A percentile compares a stretch with the other conserved stretches of the same genome.
phyloP scores from a whole-genome alignment of 331 rosid species.

The Rosa hybrid region DNA sequence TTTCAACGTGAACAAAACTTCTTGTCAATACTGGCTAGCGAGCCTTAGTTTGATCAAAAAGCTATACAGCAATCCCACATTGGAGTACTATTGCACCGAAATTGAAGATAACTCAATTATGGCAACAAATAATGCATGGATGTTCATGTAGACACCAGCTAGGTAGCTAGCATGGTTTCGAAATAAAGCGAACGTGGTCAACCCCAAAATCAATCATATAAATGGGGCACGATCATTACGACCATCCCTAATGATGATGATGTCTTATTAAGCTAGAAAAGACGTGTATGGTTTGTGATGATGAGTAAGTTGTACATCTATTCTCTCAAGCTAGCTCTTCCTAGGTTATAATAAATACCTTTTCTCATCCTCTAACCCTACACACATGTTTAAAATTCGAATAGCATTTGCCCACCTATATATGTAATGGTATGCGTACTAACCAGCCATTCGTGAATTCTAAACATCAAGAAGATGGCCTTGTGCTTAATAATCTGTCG shows the following conservation, averaged over 20 bases:
- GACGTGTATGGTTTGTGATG: slow-evolving; percentile 3
- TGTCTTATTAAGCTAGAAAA: not conserved
- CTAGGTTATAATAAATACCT: not conserved
- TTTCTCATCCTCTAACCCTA: not conserved
- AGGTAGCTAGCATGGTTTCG: not conserved
- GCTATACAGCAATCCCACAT: not conserved
- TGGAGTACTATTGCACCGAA: not conserved
- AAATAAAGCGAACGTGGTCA: slow-evolving; percentile 4
- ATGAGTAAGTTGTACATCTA: not conserved
- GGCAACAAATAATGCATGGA: not conserved
- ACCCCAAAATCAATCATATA: not conserved
- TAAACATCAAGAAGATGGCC: no score
- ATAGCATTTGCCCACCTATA: slow-evolving; percentile 6
- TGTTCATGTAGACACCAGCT: not conserved
- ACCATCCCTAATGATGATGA: not conserved
- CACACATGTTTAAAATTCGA: not conserved
- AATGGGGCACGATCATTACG: not conserved
- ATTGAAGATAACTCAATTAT: not conserved
- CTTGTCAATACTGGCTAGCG: not conserved
- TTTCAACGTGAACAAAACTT: not conserved
- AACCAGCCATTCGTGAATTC: not conserved
- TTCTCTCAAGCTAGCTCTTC: not conserved
- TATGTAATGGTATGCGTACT: no score
- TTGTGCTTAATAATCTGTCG: no score
- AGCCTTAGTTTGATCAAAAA: not conserved